Evolutionary conservation across 768 basidiomycete species (phyloP), one percentile per base, ranked within the genome.

Genomic region (Xerocomellus intermedius): DNA sequence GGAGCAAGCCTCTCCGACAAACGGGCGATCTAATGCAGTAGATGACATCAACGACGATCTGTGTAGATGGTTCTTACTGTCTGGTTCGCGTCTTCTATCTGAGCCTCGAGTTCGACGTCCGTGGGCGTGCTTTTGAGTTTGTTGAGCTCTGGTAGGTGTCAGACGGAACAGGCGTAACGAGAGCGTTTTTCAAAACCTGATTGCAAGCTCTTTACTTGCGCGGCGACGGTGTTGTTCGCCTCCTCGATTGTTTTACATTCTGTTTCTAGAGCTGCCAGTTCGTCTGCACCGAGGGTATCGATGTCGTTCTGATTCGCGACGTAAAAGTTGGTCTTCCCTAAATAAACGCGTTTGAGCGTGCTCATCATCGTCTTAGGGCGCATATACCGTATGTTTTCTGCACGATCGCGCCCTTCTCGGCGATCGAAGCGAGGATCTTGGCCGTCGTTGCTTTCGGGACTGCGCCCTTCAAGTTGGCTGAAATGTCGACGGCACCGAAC

Each of bases 401-500:
- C 0, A 87, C 82, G 17, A 95, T 75, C 51, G 82, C 82, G 19
- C 90, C 91, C 67, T 86, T 92, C 60, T 95, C 94, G n/a, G 94
- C 87, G 17, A 96, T 79, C 1, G 84, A 74, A 3, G 82, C 73
- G 14, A 96, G 78, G 43, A 95, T 88, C 74, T 96, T 97, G 66
- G 93, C 91, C 0, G 86, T 85, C 3, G 85, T 78, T 2, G 91
- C 74, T 68, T 97, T 97, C 8, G 91, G 85, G 5, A 96, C 86
- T 10, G 87, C 86, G 48, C 91, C 91, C 71, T 95, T 95, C 30
- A 97, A 74, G 72, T 97, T 97, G 10, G 93, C 91, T 16, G 89
- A 81, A 6, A 96, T 86, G 68, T 97, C 94, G 35, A 94, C 93
- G 56, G 91, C 92, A 8, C 93, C 93, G 64, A 87, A 95, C 7